phyloP scores from a whole-genome alignment of 352 stramenopile genomes.

The Pythium apleroticum region DNA sequence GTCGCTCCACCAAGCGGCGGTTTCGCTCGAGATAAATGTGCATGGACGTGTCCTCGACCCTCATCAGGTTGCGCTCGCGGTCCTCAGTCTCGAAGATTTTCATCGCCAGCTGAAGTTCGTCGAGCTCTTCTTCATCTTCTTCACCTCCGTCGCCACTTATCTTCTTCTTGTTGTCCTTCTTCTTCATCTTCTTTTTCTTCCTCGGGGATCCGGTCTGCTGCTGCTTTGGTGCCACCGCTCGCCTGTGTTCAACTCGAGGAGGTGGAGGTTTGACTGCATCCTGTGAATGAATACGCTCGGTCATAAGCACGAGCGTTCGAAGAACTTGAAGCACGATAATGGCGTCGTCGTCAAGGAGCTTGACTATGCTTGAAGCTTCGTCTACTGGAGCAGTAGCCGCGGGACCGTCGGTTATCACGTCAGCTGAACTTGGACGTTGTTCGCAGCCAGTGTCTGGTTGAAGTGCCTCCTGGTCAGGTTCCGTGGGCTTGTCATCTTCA shows the following conservation, averaged over 20 bases:
- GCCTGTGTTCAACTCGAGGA: background rate
- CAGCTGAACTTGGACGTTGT: background rate
- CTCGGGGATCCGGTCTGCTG: constrained; percentile 22
- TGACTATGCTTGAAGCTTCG: background rate
- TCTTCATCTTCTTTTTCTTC: constrained; percentile 27
- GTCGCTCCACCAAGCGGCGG: constrained; percentile 40
- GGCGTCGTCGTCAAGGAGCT: constrained; percentile 14
- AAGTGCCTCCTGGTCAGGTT: background rate
- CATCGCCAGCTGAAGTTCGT: constrained; percentile 27
- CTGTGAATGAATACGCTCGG: constrained; percentile 22
- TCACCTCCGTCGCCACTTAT: background rate
- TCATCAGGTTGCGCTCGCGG: constrained; percentile 42
- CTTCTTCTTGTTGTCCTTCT: constrained; percentile 12
- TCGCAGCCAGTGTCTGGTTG: background rate
- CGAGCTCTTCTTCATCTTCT: constrained; percentile 12
- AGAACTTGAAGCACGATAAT: constrained; percentile 18
- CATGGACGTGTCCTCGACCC: constrained; percentile 46
- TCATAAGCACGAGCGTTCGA: constrained; percentile 23
- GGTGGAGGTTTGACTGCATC: constrained; percentile 4
- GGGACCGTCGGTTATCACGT: background rate
- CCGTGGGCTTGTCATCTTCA: background rate
- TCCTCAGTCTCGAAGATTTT: constrained; percentile 51
- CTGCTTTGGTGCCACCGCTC: constrained; percentile 11
- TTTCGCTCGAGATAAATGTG: constrained; percentile 48
- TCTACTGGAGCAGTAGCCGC: background rate